phyloP scores from a whole-genome alignment of 305 asterid genomes.

The Plantago coronopus region DNA sequence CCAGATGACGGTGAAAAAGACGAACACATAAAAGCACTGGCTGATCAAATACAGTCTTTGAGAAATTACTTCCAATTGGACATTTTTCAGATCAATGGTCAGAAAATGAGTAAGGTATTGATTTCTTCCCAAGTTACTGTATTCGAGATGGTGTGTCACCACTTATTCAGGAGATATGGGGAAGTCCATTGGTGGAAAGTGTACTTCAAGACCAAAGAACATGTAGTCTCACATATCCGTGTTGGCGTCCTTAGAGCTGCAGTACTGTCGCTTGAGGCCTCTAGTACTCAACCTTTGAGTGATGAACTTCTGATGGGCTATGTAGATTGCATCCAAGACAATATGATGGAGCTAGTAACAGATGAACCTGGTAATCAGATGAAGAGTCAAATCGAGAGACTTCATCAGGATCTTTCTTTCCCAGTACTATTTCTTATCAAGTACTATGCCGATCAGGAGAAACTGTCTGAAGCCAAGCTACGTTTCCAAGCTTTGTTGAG shows the following conservation, averaged over 20 bases:
- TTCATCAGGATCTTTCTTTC: neutral
- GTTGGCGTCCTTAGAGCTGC: neutral
- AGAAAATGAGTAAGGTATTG: neutral
- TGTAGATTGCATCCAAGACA: neutral
- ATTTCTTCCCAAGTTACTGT: neutral
- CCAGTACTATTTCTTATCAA: too few species aligned
- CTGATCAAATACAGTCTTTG: neutral
- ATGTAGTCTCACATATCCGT: neutral
- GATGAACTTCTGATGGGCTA: neutral
- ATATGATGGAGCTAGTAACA: neutral
- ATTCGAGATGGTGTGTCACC: neutral
- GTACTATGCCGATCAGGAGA: neutral
- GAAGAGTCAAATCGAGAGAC: neutral
- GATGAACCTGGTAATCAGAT: neutral
- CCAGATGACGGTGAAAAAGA: too few species aligned
- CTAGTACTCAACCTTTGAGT: neutral
- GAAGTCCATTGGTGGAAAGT: constrained; percentile 1
- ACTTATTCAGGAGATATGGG: neutral
- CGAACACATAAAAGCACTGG: neutral
- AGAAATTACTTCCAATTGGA: neutral
- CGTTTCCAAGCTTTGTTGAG: neutral
- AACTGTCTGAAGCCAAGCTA: neutral
- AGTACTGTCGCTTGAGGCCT: neutral
- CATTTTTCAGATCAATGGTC: neutral
- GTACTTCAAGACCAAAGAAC: neutral